Evolutionary conservation across 352 stramenopile species (phyloP), one percentile per base, ranked within the genome.

Genomic region (Pythium pectinolyticum): DNA sequence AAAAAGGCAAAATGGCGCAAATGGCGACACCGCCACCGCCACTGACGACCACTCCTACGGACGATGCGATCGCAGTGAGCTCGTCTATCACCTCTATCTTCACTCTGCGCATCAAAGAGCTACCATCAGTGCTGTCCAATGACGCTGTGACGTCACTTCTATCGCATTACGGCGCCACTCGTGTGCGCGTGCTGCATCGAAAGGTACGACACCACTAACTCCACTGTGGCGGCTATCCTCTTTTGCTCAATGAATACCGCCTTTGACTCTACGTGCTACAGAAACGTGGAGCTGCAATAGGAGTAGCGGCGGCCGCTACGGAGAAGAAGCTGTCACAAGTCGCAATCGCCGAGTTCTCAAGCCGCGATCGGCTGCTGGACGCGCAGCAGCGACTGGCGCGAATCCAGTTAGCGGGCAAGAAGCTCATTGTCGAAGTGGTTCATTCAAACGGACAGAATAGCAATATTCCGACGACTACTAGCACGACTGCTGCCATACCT

Each of bases 111-210:
- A 74, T 92, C 19, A 70, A 73, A 39, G 86, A 89, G 61, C 62
- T 94, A 10, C 83, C 85, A 22, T 51, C 66, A 14, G 78, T 73
- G 35, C 52, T 94, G 49, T 89, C 85, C 19, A 52, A 56, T 2
- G 70, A 86, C 7, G 80, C 83, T 10, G 75, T 92, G 20, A 70
- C 73, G 19, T 69, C 80, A 28, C 73, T 94, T 22, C 69, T 94
- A 43, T 51, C 43, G 5, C 82, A 89, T 56, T 89, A 89, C 41
- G 85, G 81, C 2, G 80, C 85, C 12, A 63, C 49, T 3, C 45
- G 62, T 17, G 78, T 91, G 48, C 74, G 72, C 35, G 65, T 89
- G 5, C 63, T 84, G 24, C 66, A 72, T 14, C 69, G 57, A 31
- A 70, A 57, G 57, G 75, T 79, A 62, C 66, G 24, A 30, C 3